Conservation (phyloP, 2,329 filamentous ascomycete genomes). For the Cryoendolithus antarcticus region DNA sequence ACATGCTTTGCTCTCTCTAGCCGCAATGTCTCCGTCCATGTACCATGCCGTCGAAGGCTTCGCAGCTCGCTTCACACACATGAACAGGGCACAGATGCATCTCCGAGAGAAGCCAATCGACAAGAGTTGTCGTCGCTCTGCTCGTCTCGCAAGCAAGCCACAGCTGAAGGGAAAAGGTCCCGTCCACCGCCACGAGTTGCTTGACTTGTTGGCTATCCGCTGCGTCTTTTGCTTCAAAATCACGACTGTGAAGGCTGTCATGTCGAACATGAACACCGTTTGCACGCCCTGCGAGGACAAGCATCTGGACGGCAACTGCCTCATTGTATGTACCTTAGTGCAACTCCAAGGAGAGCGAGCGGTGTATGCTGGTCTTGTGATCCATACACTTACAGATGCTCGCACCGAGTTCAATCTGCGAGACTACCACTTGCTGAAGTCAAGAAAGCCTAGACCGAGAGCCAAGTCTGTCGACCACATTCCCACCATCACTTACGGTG, state of each 20-base stretch:
- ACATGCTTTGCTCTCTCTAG: conserved; percentile 8
- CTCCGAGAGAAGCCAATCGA: background rate
- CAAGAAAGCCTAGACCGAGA: conserved; percentile 6
- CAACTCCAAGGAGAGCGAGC: too few species aligned
- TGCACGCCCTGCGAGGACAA: too few species aligned
- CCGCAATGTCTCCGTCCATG: conserved; percentile 9
- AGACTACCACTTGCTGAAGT: conserved; percentile 8
- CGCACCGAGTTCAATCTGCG: conserved; percentile 5
- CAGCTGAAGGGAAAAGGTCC: background rate
- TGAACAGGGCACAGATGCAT: background rate
- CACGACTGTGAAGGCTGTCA: too few species aligned
- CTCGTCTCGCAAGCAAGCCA: conserved; percentile 3
- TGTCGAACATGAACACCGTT: too few species aligned
- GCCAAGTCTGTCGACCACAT: conserved; percentile 5
- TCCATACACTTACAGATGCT: conserved; percentile 7
- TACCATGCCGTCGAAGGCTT: conserved; percentile 6
- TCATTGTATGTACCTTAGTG: too few species aligned
- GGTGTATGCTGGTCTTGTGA: too few species aligned
- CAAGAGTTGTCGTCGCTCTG: conserved; percentile 4
- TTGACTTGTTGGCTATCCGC: background rate
- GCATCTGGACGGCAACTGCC: too few species aligned
- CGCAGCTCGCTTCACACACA: conserved; percentile 1
- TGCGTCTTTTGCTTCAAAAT: conserved; percentile 2
- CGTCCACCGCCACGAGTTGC: conserved; percentile 2
- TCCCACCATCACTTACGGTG: conserved; percentile 7